Evolutionary conservation across 1,284 basidiomycete genomes (phyloP), one percentile per base, ranked within the genome.

Genomic region (Puccinia coronata): DNA sequence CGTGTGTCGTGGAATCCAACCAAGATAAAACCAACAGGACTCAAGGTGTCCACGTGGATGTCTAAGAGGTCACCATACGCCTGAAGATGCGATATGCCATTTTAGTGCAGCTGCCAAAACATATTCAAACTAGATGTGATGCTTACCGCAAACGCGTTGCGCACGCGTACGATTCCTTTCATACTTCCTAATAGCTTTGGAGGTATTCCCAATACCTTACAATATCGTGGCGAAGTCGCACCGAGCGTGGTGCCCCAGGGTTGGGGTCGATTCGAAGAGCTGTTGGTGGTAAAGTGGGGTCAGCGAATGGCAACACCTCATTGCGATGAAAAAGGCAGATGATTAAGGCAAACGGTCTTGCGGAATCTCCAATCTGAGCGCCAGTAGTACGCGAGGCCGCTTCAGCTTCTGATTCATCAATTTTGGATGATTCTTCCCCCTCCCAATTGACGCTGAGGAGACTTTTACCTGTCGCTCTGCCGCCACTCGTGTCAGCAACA

Each of bases 101-200:
- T 16, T 63, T 23, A 63, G 59, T 43, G 14, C 18, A 6, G 63
- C 31, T 11, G 4, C 28, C 28, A 34, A 34, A 18, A 4, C 31
- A 63, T 16, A 20, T 11, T 2, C 12, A 36, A 61, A 63, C 18
- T 39, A 34, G 18, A 23, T 39, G 51, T 20, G 28, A 55, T 5
- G 16, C 79, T 49, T 28, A 80, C 79, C 41, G 69, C 53, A 55
- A 80, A 80, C n/a, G 79, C 79, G 31, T 73, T 80, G 31, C 70
- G 79, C 23, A 80, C 79, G 39, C 69, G 34, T 12, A 80, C 70
- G 63, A 80, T 80, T 6, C 79, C 79, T 51, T 80, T 80, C 79
- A 80, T 80, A 25, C 79, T 80, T 6, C 79, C 79, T n/a, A 80
- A 61, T 25, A 80, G 41, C 49, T 73, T 80, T 25, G 79, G 70